Evolutionary conservation across 345 rosid genomes (phyloP), one percentile per base, ranked within the genome.

Genomic region (Cardamine resedifolia): DNA sequence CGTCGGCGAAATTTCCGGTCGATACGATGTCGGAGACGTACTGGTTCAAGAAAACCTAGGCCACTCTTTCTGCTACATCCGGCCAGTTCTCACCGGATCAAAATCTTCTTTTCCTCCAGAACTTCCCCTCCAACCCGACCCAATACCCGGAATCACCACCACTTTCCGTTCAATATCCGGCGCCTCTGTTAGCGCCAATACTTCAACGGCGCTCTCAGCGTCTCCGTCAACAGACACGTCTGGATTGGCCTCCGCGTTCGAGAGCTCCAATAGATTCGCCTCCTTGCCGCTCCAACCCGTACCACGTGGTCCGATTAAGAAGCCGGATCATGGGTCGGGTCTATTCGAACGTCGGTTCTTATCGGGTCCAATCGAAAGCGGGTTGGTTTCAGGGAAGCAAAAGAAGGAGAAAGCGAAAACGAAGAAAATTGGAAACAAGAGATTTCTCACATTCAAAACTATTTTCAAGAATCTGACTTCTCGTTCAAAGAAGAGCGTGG

Each of bases 171-270:
- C 96, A 33, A 91, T 95, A 49, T 88, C 99, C 77, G 99, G 99
- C 36, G 99, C 99, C 16, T 95, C 97, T 14, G 84, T 91, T 64
- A 84, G 99, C 70, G 98, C 99, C 72, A 95, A 95, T 84, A 73
- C 85, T 18, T 87, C 97, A 1, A 83, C 97, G 20, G 81, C 84
- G 0, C 90, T 85, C 33, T 84, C 97, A 36, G 82, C 83, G 23
- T 80, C 91, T 7, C 80, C 84, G 56, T 66, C 71, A 58, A 85
- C 82, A 30, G 63, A 74, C 64, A 4, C 21, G 33, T 77, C 73
- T 27, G 23, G 71, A 19, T 75, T 77, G 1, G 82, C 93, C n/a
- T 85, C 96, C 44, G 85, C 89, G 11, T 91, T 91, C 62, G 93
- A 90, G 77, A 88, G 99, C 85, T 90, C 99, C 15, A 81, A 79